Evolutionary conservation across 208 protist species (phyloP).

Genomic region (Crithidia brevicula): DNA sequence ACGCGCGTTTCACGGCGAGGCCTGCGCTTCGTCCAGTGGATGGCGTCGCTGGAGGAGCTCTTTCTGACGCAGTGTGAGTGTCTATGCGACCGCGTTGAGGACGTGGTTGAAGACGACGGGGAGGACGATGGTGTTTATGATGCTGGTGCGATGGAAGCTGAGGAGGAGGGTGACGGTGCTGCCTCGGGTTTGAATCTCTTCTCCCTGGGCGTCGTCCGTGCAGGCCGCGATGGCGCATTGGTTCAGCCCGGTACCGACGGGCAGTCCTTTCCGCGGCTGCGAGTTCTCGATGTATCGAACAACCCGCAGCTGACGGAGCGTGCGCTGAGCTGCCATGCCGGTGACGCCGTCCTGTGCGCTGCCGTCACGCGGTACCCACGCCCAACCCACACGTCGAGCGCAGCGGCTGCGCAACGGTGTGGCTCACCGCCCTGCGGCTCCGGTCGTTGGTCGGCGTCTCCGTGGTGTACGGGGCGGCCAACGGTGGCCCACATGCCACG

Average conservation of each 20-base stretch:
- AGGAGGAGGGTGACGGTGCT: neutral
- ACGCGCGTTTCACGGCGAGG: neutral
- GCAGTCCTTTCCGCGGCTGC: slow-evolving; percentile 1
- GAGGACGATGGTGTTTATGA: neutral
- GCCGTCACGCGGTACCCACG: neutral
- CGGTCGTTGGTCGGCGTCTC: neutral
- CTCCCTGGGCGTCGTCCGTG: neutral
- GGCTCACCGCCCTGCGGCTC: neutral
- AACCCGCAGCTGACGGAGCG: slow-evolving; percentile 27
- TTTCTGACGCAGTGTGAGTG: slow-evolving; percentile 12
- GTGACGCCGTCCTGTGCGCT: neutral
- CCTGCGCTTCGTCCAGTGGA: slow-evolving; percentile 13
- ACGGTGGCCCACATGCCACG: slow-evolving; percentile 1
- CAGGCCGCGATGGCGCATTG: neutral
- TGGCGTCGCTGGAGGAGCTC: slow-evolving; percentile 10
- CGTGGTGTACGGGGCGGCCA: neutral
- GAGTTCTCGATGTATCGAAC: slow-evolving; percentile 27
- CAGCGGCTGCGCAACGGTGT: neutral
- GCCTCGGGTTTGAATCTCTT: neutral
- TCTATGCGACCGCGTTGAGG: neutral
- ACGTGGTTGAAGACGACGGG: neutral
- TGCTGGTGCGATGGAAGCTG: neutral
- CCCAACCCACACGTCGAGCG: neutral
- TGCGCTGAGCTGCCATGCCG: neutral
- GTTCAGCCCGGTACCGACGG: neutral